These are phyloP conservation scores for Apiospora malaysiana DNA, from an alignment of 2,329 filamentous ascomycete genomes.

Conservation along the genomic window DNA sequence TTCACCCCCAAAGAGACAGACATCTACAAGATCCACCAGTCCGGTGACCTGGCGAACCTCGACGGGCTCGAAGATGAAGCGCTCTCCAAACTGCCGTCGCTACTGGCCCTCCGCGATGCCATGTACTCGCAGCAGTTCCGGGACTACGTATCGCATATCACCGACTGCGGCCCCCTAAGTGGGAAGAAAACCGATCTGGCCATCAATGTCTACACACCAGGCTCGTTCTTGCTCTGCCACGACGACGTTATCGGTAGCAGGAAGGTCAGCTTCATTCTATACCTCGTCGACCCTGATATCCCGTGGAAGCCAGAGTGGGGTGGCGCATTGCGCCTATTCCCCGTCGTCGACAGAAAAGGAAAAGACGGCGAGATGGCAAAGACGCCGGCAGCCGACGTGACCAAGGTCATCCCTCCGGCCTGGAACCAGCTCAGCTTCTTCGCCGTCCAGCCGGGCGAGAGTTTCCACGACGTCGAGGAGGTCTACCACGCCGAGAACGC, in stretches of 20 bases:
- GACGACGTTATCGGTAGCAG: slow-evolving; percentile 99
- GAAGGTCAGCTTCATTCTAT: slow-evolving; percentile 95
- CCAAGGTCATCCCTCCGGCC: slow-evolving; percentile 85
- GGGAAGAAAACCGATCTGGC: slow-evolving; percentile 98
- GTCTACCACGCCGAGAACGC: slow-evolving; percentile 76
- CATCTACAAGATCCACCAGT: slow-evolving; percentile 99
- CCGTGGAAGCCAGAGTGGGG: slow-evolving; percentile 94
- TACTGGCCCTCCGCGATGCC: slow-evolving; percentile 91
- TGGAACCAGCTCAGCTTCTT: slow-evolving; percentile 99
- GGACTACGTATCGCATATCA: slow-evolving; percentile 85
- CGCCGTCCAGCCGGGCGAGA: slow-evolving; percentile 96
- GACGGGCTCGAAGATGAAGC: slow-evolving; percentile 90
- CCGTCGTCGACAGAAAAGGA: slow-evolving; percentile 68
- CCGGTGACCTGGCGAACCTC: slow-evolving; percentile 94
- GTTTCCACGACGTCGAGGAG: slow-evolving; percentile 98
- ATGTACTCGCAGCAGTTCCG: slow-evolving; percentile 91
- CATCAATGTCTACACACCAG: slow-evolving; percentile 97
- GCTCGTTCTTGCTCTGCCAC: slow-evolving; percentile 93
- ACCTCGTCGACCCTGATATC: slow-evolving; percentile 88
- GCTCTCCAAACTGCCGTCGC: slow-evolving; percentile 82
- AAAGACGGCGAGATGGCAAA: slow-evolving; percentile 77
- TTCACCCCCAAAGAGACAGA: slow-evolving; percentile 99
- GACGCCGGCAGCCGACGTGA: slow-evolving; percentile 79
- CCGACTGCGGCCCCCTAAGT: slow-evolving; percentile 83
- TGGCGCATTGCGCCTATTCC: slow-evolving; percentile 87